Evolutionary conservation across 495 filamentous ascomycete genomes (phyloP), one percentile per base, ranked within the genome.

Genomic region (Cercophora samala): DNA sequence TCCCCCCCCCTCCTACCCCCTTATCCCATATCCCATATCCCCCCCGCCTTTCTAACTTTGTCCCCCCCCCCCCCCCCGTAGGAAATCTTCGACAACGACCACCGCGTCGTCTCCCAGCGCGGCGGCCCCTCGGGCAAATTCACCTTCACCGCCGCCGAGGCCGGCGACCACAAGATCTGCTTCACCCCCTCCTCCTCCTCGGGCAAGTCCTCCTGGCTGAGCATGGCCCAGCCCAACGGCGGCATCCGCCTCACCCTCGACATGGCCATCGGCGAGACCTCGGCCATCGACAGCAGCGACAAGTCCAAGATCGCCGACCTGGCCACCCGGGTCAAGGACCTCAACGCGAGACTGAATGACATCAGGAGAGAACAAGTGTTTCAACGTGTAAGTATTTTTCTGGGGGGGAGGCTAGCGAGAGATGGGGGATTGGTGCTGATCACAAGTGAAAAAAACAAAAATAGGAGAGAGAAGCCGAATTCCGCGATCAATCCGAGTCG

Each of bases 1-100:
- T 17, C 63, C 13, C 42, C 58, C 19, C 24, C 53, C 51, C 59
- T 64, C 62, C 55, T 29, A 4, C 23, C 65, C 64, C 37, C 58
- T 64, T 67, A n/a, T n/a, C n/a, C n/a, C n/a, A n/a, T n/a, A n/a
- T n/a, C n/a, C n/a, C n/a, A 26, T 19, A 29, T 42, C 21, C 68
- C 23, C 23, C 21, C 29, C 52, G 23, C 23, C 25, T 66, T 25
- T 17, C 22, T 11, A 54, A 3, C 19, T 19, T 58, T n/a, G 13
- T 46, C 6, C 37, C 37, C 37, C 37, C 37, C 37, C 29, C 62
- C 51, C 56, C 52, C 60, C 67, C 51, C 64, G 19, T 52, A 89
- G 86, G 96, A 99, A 82, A 85, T 89, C 74, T 99, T 99, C 79
- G 95, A 98, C 87, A 95, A 97, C 79, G 91, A 97, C 83, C 95